Percentiles rank a stretch among this genome's conserved stretches.
phyloP scores from a whole-genome alignment of 1,284 basidiomycete species.

The Sanguinoderma infundibulare region DNA sequence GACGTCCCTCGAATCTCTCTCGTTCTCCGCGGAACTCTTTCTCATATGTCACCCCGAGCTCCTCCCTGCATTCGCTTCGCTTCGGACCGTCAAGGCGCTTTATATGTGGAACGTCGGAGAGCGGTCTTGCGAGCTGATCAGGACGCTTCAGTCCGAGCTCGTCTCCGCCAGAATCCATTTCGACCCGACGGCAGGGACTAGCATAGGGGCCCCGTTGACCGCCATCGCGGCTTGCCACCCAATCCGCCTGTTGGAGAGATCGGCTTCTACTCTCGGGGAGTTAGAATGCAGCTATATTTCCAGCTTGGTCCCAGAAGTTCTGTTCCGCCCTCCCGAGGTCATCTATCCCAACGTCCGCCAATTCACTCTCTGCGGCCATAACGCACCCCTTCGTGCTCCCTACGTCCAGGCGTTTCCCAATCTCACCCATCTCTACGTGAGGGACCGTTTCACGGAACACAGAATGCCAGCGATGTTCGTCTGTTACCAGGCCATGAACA shows the following conservation, averaged over 20 bases:
- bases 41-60: neutral
- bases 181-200: neutral
- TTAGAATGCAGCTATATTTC: neutral
- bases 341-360: neutral
- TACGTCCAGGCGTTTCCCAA: neutral
- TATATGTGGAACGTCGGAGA: neutral
- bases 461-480: neutral
- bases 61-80: neutral
- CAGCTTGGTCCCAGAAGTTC: neutral
- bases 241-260: neutral
- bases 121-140: neutral
- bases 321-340: neutral
- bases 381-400: neutral
- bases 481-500: neutral
- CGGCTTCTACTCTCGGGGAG: neutral
- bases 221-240: neutral
- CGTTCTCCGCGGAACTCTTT: neutral
- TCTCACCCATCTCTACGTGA: neutral
- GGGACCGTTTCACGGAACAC: neutral
- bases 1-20: neutral
- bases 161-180: neutral
- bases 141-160: neutral
- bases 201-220: too few species aligned
- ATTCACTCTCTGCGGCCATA: neutral
- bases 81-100: neutral